These are phyloP conservation scores for Caloboletus firmus DNA, from an alignment of 1,284 basidiomycete species.

Conservation along the genomic window DNA sequence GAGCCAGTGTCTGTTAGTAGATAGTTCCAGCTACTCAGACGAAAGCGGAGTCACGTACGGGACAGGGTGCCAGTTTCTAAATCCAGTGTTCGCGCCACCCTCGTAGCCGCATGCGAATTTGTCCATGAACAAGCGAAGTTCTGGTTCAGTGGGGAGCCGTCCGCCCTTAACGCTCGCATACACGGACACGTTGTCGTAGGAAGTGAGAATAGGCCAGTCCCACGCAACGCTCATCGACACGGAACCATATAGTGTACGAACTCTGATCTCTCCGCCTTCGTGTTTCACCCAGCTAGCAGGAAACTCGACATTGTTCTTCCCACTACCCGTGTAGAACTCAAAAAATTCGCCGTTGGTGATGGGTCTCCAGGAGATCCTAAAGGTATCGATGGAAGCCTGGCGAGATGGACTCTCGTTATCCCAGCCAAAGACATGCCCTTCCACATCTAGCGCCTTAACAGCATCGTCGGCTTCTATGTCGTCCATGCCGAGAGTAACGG, in stretches of 20 bases:
- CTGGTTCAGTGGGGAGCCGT: constrained; percentile 87
- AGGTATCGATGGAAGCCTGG: constrained; percentile 53
- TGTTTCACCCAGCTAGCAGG: constrained; percentile 69
- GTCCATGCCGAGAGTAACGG: constrained; percentile 77
- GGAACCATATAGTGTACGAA: constrained; percentile 88
- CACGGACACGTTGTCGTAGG: constrained; percentile 75
- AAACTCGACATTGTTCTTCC: constrained; percentile 39
- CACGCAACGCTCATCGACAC: constrained; percentile 73
- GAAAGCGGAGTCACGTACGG: constrained; percentile 56
- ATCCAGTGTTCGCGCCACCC: constrained; percentile 81
- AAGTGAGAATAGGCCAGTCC: constrained; percentile 86
- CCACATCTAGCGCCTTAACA: constrained; percentile 36
- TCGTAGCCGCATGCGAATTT: constrained; percentile 67
- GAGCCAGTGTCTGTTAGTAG: constrained; percentile 8
- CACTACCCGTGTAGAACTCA: constrained; percentile 48
- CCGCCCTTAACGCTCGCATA: constrained; percentile 88
- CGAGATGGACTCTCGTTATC: constrained; percentile 88
- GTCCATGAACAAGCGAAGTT: constrained; percentile 79
- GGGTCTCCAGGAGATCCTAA: constrained; percentile 82
- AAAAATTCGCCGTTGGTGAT: constrained; percentile 83
- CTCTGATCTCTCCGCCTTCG: constrained; percentile 50
- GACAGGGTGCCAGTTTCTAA: constrained; percentile 91
- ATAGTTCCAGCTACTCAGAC: not conserved
- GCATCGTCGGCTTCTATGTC: constrained; percentile 78
- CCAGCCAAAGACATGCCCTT: constrained; percentile 86